Evolutionary conservation across 805 yeast genomes (phyloP).

Genomic region (Saccharomycopsis babjevae): DNA sequence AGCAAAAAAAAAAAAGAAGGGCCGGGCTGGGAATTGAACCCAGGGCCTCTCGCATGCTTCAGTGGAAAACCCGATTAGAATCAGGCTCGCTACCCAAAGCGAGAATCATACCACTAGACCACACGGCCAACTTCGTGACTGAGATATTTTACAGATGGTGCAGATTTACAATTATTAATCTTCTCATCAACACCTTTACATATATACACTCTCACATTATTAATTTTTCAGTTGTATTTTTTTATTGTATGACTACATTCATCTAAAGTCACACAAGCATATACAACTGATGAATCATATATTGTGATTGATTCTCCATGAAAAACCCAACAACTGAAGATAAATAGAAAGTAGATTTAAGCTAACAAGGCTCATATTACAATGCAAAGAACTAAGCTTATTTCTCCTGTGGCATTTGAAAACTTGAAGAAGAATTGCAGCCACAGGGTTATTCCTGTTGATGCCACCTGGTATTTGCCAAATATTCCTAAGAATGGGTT

Average conservation of each 20-base stretch:
- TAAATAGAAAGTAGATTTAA: too few relatives aligned
- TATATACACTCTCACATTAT: too few relatives aligned
- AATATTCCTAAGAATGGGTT: constrained; percentile 49
- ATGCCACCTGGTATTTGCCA: constrained; percentile 92
- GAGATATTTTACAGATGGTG: too few relatives aligned
- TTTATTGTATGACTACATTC: too few relatives aligned
- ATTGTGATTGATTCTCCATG: too few relatives aligned
- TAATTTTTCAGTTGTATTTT: too few relatives aligned
- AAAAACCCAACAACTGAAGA: too few relatives aligned
- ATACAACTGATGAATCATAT: too few relatives aligned
- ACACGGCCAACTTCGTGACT: constrained; percentile 26
- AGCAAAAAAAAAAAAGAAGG: constrained; percentile 14
- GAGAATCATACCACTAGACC: constrained; percentile 51
- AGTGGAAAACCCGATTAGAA: neutral
- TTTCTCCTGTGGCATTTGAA: neutral
- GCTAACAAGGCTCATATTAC: neutral
- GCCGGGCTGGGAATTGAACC: constrained; percentile 20
- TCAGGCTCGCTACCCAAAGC: constrained; percentile 33
- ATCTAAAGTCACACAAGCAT: too few relatives aligned
- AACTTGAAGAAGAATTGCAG: neutral
- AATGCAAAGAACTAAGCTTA: neutral
- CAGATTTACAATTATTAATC: too few relatives aligned
- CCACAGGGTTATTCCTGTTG: constrained; percentile 48
- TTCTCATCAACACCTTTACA: too few relatives aligned
- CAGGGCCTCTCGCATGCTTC: constrained; percentile 18